These are phyloP conservation scores for Trifolium fragiferum DNA, from an alignment of 306 rosid species.

Conservation along the genomic window DNA sequence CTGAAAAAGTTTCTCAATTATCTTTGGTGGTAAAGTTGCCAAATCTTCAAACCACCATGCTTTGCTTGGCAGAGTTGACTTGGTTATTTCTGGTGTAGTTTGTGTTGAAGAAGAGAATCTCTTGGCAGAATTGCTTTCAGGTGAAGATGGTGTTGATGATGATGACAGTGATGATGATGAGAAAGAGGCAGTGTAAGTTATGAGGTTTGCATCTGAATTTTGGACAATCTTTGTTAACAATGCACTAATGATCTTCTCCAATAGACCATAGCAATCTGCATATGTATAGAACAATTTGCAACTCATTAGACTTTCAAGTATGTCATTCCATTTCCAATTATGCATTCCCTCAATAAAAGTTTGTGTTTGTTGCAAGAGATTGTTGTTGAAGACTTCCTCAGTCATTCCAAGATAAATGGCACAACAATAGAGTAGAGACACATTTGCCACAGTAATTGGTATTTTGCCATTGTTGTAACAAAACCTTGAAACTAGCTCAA, in stretches of 20 bases:
- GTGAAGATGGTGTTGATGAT: conserved; percentile 64
- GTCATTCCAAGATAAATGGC: conserved; percentile 75
- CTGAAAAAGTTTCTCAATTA: conserved; percentile 64
- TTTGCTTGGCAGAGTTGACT: conserved; percentile 53
- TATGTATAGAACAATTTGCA: conserved; percentile 50
- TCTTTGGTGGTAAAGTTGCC: conserved; percentile 63
- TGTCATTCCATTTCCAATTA: conserved; percentile 71
- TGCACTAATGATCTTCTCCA: conserved; percentile 68
- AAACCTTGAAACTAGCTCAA: conserved; percentile 74
- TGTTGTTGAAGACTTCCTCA: conserved; percentile 54
- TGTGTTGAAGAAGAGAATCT: conserved; percentile 58
- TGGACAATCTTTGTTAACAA: conserved; percentile 58
- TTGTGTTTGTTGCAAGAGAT: conserved; percentile 76
- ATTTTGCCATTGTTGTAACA: conserved; percentile 68
- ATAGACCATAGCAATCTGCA: conserved; percentile 69
- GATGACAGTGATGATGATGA: conserved; percentile 53
- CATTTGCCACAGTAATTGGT: conserved; percentile 61
- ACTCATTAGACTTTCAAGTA: conserved; percentile 56
- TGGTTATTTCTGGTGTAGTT: conserved; percentile 58
- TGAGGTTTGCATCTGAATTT: conserved; percentile 53
- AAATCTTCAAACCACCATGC: conserved; percentile 91
- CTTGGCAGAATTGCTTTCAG: conserved; percentile 54
- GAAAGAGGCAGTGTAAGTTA: conserved; percentile 34
- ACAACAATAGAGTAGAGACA: conserved; percentile 66
- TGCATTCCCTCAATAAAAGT: conserved; percentile 58